A percentile compares a stretch with the other conserved stretches of the same genome.
These are phyloP conservation scores for Acanthamoeba culbertsoni DNA, from an alignment of 208 protist genomes.

Conservation along the genomic window DNA sequence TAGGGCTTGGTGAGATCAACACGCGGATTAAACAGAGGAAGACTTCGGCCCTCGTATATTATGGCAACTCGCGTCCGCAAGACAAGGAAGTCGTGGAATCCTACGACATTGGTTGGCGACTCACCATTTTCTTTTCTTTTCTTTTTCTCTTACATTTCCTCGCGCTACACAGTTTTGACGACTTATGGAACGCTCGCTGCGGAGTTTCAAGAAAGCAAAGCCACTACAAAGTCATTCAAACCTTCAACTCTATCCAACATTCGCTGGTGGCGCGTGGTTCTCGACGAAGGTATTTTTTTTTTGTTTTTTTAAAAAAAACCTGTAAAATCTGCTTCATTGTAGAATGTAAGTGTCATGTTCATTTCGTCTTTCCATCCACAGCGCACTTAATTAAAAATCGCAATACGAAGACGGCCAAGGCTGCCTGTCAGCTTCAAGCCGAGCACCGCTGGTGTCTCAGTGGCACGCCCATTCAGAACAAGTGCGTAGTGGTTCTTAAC, in stretches of 20 bases:
- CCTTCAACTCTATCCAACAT: neutral
- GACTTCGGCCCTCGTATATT: neutral
- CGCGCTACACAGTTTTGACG: neutral
- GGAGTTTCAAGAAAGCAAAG: neutral
- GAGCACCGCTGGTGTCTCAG: conserved; percentile 81
- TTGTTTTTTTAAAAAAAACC: neutral
- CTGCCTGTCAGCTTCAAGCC: conserved; percentile 65
- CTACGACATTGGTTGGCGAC: neutral
- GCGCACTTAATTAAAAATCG: conserved; percentile 84
- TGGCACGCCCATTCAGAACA: conserved; percentile 85
- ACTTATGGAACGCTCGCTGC: conserved; percentile 11
- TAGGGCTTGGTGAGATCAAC: neutral
- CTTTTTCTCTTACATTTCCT: neutral
- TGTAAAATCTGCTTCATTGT: too few relatives aligned
- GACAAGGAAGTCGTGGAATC: neutral
- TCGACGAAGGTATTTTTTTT: neutral
- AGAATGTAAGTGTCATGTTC: neutral
- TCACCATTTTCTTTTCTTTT: neutral
- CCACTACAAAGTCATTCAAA: neutral
- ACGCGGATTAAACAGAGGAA: neutral
- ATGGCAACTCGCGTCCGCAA: neutral
- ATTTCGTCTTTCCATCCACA: conserved; percentile 42
- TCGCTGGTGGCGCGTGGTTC: neutral
- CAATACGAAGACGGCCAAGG: conserved; percentile 64
- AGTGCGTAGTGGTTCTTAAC: conserved; percentile 68